A percentile compares a stretch with the other conserved stretches of the same genome.
phyloP scores from a whole-genome alignment of 805 yeast genomes.

The Candida piceae region DNA sequence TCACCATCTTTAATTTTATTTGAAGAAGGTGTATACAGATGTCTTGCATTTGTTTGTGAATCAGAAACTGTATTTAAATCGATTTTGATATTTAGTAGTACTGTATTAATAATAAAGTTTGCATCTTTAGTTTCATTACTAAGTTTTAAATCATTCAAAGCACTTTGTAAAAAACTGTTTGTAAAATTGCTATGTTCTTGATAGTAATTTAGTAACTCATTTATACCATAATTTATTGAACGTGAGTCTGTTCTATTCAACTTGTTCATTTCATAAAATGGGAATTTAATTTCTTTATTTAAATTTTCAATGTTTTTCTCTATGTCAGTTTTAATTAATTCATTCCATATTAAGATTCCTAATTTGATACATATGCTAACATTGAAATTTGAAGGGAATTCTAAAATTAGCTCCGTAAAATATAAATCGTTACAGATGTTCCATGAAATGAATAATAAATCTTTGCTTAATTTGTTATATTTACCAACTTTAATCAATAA shows the following conservation, averaged over 20 bases:
- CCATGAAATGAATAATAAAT: slow-evolving; percentile 61
- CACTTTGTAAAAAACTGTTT: slow-evolving; percentile 19
- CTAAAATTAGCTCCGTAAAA: slow-evolving; percentile 62
- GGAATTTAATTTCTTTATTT: background rate
- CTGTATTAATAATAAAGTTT: slow-evolving; percentile 23
- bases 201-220: slow-evolving; percentile 28
- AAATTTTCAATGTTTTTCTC: background rate
- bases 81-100: slow-evolving; percentile 28
- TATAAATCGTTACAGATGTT: slow-evolving; percentile 68
- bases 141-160: slow-evolving; percentile 16
- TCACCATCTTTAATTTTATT: slow-evolving; percentile 15
- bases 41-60: too few species aligned
- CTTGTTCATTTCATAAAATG: background rate
- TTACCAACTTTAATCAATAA: slow-evolving; percentile 59
- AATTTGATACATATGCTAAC: slow-evolving; percentile 68
- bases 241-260: background rate
- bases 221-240: slow-evolving; percentile 13
- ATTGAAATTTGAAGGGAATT: slow-evolving; percentile 69
- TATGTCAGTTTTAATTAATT: slow-evolving; percentile 11
- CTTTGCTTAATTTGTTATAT: slow-evolving; percentile 39
- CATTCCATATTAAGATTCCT: slow-evolving; percentile 33
- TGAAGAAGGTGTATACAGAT: background rate
- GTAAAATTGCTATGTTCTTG: slow-evolving; percentile 23
- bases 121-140: slow-evolving; percentile 11
- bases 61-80: too few species aligned